phyloP scores from a whole-genome alignment of 495 filamentous ascomycete genomes.

The Pyrenopolyporus hunteri region DNA sequence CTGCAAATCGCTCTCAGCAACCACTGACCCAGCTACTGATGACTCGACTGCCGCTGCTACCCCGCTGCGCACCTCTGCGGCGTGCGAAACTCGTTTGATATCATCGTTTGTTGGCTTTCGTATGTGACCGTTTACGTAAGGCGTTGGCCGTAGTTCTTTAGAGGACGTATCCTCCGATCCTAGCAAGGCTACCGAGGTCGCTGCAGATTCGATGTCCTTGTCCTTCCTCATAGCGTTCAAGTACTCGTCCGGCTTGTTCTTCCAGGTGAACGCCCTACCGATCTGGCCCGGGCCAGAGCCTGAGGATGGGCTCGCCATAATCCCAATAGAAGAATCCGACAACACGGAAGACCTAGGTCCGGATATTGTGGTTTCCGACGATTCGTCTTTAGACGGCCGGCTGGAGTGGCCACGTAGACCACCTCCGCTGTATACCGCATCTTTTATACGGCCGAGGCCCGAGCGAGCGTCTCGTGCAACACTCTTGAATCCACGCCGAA shows the following conservation, averaged over 20 bases:
- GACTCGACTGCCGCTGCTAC: conserved; percentile 28
- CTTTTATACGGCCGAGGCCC: conserved; percentile 82
- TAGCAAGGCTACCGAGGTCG: conserved; percentile 23
- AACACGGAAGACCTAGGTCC: conserved; percentile 48
- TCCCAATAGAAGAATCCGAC: conserved; percentile 43
- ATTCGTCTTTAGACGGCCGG: conserved; percentile 55
- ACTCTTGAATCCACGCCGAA: conserved; percentile 74
- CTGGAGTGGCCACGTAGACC: conserved; percentile 55
- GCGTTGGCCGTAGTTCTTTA: conserved; percentile 12
- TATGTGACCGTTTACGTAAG: conserved; percentile 16
- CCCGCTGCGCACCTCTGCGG: conserved; percentile 28
- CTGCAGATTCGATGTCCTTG: conserved; percentile 36
- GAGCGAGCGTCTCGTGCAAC: conserved; percentile 85
- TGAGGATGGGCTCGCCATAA: conserved; percentile 27
- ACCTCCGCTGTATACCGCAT: conserved; percentile 68
- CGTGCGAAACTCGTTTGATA: conserved; percentile 25
- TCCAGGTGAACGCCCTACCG: conserved; percentile 60
- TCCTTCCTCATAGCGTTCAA: conserved; percentile 46
- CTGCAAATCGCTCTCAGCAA: conserved; percentile 53
- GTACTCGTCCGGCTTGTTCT: conserved; percentile 62
- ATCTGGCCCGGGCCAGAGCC: conserved; percentile 30
- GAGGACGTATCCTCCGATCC: conserved; percentile 17
- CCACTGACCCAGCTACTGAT: conserved; percentile 51
- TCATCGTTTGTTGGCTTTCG: conserved; percentile 28
- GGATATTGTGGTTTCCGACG: conserved; percentile 42